Evolutionary conservation across 768 basidiomycete genomes (phyloP).

Genomic region (Hygrophoropsis aurantiaca): DNA sequence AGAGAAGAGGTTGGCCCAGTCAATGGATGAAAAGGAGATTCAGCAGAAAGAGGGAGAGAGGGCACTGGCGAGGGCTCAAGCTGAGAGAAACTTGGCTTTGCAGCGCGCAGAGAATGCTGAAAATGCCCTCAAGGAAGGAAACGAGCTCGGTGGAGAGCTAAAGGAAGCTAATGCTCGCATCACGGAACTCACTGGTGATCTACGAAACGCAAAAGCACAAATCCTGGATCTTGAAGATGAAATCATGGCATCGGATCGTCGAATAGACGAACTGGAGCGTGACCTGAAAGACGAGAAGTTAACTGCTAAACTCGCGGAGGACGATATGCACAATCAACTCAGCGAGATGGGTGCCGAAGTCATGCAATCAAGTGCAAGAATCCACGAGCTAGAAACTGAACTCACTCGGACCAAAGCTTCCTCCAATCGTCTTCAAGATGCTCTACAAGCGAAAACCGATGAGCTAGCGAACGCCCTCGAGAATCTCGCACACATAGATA

Average conservation of each 20-base stretch:
- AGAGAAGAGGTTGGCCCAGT: conserved; percentile 43
- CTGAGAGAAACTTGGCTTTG: conserved; percentile 53
- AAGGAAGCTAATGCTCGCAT: conserved; percentile 65
- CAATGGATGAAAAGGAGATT: conserved; percentile 38
- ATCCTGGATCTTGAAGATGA: conserved; percentile 66
- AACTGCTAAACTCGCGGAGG: conserved; percentile 34
- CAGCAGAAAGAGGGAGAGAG: conserved; percentile 46
- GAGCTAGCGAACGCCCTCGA: conserved; percentile 21
- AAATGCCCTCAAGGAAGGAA: conserved; percentile 56
- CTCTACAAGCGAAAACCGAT: conserved; percentile 39
- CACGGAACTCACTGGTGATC: conserved; percentile 52
- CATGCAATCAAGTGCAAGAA: conserved; percentile 31
- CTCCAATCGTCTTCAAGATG: conserved; percentile 35
- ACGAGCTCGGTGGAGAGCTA: conserved; percentile 68
- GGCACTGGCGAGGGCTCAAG: conserved; percentile 43
- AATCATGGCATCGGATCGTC: conserved; percentile 47
- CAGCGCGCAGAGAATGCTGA: conserved; percentile 69
- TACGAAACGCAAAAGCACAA: conserved; percentile 58
- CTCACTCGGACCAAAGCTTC: conserved; percentile 37
- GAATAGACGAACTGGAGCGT: conserved; percentile 55
- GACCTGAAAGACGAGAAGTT: conserved; percentile 56
- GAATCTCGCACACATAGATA: conserved; percentile 23
- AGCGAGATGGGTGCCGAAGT: conserved; percentile 29
- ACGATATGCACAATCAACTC: conserved; percentile 36
- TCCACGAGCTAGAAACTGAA: conserved; percentile 46